Conservation (phyloP, 2,329 filamentous ascomycete species). For the Fusarium sp. region DNA sequence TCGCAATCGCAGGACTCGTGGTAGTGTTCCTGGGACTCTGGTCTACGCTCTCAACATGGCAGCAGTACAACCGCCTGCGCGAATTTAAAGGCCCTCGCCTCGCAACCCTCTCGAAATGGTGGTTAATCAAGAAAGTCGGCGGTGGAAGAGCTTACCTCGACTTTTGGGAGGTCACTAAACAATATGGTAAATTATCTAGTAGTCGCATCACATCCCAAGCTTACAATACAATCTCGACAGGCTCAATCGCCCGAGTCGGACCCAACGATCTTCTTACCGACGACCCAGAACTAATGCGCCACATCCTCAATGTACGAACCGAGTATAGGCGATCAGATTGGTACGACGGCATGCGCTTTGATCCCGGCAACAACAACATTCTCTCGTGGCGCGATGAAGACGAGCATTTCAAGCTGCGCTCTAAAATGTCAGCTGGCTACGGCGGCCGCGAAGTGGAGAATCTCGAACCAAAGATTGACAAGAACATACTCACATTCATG, state of each 20-base stretch:
- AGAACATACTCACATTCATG: slow-evolving; percentile 56
- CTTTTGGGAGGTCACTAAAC: slow-evolving; percentile 48
- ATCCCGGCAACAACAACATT: slow-evolving; percentile 61
- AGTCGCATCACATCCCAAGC: not conserved
- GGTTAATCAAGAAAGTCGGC: slow-evolving; percentile 47
- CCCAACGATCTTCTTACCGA: slow-evolving; percentile 52
- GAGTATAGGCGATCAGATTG: slow-evolving; percentile 50
- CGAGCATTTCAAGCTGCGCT: slow-evolving; percentile 52
- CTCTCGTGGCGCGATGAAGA: slow-evolving; percentile 59
- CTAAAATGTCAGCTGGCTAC: slow-evolving; percentile 63
- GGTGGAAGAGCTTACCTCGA: slow-evolving; percentile 48
- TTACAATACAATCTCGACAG: slow-evolving; percentile 18
- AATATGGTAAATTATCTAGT: slow-evolving; percentile 44
- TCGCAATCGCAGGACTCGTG: slow-evolving; percentile 12
- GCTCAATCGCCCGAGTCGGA: slow-evolving; percentile 51
- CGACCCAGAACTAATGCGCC: slow-evolving; percentile 51
- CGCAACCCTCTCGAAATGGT: slow-evolving; percentile 52
- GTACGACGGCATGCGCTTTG: slow-evolving; percentile 61
- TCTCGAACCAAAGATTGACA: slow-evolving; percentile 60
- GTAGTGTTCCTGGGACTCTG: slow-evolving; percentile 9
- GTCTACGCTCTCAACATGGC: slow-evolving; percentile 29
- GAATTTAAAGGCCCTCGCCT: slow-evolving; percentile 52
- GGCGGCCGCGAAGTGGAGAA: slow-evolving; percentile 62
- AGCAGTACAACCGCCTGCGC: slow-evolving; percentile 50
- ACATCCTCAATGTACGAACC: slow-evolving; percentile 47